Evolutionary conservation across 192 early-diverging fungal genomes (phyloP).

Genomic region (Geranomyces variabilis): DNA sequence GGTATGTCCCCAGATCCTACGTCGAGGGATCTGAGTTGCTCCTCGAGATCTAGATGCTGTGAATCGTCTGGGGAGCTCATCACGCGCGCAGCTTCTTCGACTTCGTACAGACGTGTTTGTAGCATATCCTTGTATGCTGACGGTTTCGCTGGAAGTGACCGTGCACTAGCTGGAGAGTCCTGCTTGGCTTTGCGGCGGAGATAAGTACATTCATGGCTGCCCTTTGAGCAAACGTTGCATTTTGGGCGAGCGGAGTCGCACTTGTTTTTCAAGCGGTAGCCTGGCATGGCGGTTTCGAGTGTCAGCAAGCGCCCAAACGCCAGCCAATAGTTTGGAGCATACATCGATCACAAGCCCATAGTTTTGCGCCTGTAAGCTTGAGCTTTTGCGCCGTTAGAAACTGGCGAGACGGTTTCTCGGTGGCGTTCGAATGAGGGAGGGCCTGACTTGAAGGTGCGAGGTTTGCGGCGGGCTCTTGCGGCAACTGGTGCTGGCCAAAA

Average conservation of each 20-base stretch:
- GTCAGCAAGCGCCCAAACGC: not conserved
- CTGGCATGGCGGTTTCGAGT: slow-evolving; percentile 7
- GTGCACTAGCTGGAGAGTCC: not conserved
- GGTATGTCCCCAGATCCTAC: not conserved
- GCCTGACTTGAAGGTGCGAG: no score
- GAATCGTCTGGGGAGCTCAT: not conserved
- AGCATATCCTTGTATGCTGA: slow-evolving; percentile 20
- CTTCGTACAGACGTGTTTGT: slow-evolving; percentile 26
- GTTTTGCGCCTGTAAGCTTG: slow-evolving; percentile 23
- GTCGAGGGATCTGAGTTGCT: not conserved
- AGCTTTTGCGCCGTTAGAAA: slow-evolving; percentile 30
- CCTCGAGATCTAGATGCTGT: not conserved
- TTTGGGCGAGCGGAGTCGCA: slow-evolving; percentile 18
- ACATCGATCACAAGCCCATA: slow-evolving; percentile 34
- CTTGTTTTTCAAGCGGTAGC: slow-evolving; percentile 32
- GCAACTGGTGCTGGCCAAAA: no score
- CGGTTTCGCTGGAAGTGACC: not conserved
- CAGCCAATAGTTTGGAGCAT: not conserved
- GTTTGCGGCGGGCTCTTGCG: no score
- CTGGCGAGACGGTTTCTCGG: slow-evolving; percentile 22
- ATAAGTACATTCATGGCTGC: slow-evolving; percentile 27
- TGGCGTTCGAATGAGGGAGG: not conserved
- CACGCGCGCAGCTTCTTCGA: slow-evolving; percentile 20
- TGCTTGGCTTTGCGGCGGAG: slow-evolving; percentile 1
- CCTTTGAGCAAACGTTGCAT: slow-evolving; percentile 21